Base-by-base conservation (phyloP, 2,329 filamentous ascomycete genomes). In the Diaporthe sp. region DNA sequence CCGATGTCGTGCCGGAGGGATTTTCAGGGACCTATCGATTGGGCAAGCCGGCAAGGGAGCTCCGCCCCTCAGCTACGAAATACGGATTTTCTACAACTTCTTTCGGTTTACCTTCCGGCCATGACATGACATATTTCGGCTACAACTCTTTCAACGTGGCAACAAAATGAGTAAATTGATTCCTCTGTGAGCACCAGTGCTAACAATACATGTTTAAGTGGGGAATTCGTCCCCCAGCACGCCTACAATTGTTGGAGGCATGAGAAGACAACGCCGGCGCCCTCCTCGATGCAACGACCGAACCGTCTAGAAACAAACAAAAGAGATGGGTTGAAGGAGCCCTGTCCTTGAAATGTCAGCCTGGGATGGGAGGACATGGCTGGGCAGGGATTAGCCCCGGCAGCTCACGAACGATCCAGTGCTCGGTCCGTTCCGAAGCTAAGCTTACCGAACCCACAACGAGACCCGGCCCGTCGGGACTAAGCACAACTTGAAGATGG, bases 1-100 rank as follows among this genome's bases (percentile, higher is more conserved):
- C 70, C 70, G 70, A 71, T 71, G 39, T 71, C 70, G 70, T 71
- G 70, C 70, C 70, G 70, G 70, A 55, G 8, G 25, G 25, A n/a
- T 22, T 42, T 3, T 47, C 25, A n/a, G n/a, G 32, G 17, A 19
- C 35, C 32, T 53, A 32, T 50, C 27, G 27, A 63, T 35, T 42
- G 44, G 44, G 44, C n/a, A 71, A n/a, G 13, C 42, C 69, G 56
- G 56, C 56, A 30, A 25, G 47, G 47, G 44, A 8, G 25, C 9
- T 32, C 17, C n/a, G n/a, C 66, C n/a, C 13, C 13, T 63, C 35
- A 63, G 42, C 37, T 19, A 39, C 27, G 12, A n/a, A 37, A 39
- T 8, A 30, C 42, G 6, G n/a, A 1, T 30, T n/a, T 10, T 44
- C 17, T 35, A 1, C n/a, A 44, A 56, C 51, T 17, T 22, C 9